Base-by-base conservation (phyloP, 805 yeast species). In the Maudiozyma turicensis region DNA sequence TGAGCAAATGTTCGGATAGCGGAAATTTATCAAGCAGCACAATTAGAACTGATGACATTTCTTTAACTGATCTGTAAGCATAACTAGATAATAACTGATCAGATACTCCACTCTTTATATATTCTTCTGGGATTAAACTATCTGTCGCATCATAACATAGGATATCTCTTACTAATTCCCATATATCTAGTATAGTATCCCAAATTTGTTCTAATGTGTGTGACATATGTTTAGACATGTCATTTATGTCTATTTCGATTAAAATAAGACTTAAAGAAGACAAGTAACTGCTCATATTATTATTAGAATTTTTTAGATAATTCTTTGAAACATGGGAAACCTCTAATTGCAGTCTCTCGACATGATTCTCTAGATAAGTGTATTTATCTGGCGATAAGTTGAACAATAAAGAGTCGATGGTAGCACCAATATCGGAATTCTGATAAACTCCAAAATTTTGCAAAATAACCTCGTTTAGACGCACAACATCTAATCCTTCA, bases 61-160 rank as follows among this genome's bases (percentile, higher is more conserved):
- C 96, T 57, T 86, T 86, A 6, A 87, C 71, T 0, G 90, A 77
- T 66, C 93, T 79, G 91, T 96, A 90, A 2, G 88, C 77, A 58
- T 80, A 86, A 55, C 84, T 83, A 10, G 78, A 67, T 8, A 82
- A 69, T 8, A 75, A 57, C 56, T 77, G 82, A 38, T 72, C 71
- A 11, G 70, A 60, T 11, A 64, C 59, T 20, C 64, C 63, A 2
- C 67, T 64, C 20, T 66, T 69, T 34, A 71, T 71, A 42, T 74
- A 67, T 44, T 63, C 72, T 5, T 66, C 72, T 1, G 83, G 81
- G 13, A 80, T 58, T 54, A 77, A 74, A 0, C 87, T 86, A 58
- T 82, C 88, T 0, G 88, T 85, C 0, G 90, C 78, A 55, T 83
- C 88, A 56, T 80, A 80, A 35, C 81, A 75, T 39, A 88, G 66